phyloP scores from a whole-genome alignment of 2,329 filamentous ascomycete species.

The Fusarium mundagurra region DNA sequence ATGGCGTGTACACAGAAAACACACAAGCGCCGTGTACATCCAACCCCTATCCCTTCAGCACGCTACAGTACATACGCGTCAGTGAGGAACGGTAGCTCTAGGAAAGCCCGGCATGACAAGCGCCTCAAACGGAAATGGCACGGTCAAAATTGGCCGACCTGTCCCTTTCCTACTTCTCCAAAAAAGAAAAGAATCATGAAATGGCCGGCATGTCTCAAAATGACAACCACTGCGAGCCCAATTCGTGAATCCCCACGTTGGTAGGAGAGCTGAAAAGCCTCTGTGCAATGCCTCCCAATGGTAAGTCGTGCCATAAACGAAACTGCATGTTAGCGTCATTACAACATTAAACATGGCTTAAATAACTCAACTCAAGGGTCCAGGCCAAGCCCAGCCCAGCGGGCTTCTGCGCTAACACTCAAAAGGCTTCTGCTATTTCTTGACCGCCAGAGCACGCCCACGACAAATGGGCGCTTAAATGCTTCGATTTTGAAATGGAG shows the following conservation, averaged over 20 bases:
- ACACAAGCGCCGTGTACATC: conserved; percentile 10
- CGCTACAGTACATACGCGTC: neutral
- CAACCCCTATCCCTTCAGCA: conserved; percentile 17
- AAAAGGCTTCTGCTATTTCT: conserved; percentile 6
- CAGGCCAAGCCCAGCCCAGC: conserved; percentile 22
- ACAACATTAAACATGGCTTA: conserved; percentile 12
- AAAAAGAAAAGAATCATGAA: neutral
- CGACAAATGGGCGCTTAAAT: neutral
- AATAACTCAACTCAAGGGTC: conserved; percentile 29
- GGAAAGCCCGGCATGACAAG: conserved; percentile 38
- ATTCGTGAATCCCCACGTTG: conserved; percentile 1
- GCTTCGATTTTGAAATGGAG: neutral
- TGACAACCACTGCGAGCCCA: conserved; percentile 11
- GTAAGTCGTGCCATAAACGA: neutral
- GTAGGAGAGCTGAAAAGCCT: conserved; percentile 9
- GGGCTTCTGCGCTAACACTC: conserved; percentile 10
- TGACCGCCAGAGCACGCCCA: conserved; percentile 19
- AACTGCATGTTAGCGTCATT: conserved; percentile 10
- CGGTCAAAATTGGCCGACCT: conserved; percentile 12
- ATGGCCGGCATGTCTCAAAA: conserved; percentile 4
- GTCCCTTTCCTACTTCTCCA: neutral
- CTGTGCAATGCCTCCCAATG: conserved; percentile 3
- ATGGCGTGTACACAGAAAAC: neutral
- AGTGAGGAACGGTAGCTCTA: conserved; percentile 21
- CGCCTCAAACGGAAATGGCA: conserved; percentile 23